A percentile compares a stretch with the other conserved stretches of the same genome.
Conservation (phyloP, 1,284 basidiomycete species). For the Boletus sp. region DNA sequence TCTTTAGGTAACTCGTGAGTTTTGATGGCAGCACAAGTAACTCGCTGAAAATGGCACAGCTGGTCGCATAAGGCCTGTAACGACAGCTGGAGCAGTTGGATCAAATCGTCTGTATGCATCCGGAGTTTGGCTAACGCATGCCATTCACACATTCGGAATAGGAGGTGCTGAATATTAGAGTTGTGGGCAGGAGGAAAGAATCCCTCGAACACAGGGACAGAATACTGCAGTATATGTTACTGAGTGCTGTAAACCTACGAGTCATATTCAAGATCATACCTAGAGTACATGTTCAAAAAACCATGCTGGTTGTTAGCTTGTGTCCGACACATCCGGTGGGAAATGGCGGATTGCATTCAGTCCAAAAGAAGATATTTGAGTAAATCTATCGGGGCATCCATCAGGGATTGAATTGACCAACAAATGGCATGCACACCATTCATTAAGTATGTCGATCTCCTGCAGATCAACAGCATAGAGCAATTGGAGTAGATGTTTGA, state of each 20-base stretch:
- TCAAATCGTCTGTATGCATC: no score
- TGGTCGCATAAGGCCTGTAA: neutral
- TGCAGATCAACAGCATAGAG: neutral
- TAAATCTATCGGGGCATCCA: neutral
- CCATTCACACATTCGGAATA: no score
- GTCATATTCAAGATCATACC: no score
- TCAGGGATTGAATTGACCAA: neutral
- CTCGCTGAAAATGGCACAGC: neutral
- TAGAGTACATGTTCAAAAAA: neutral
- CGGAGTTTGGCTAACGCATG: no score
- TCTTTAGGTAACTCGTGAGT: neutral
- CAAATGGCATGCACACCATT: neutral
- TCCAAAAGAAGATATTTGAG: neutral
- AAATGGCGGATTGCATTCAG: neutral
- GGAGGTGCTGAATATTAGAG: neutral
- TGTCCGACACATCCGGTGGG: no score
- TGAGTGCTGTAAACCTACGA: no score
- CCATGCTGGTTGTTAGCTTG: neutral
- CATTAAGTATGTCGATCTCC: neutral
- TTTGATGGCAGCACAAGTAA: neutral
- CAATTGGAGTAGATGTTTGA: neutral
- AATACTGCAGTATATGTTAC: no score
- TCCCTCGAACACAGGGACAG: neutral
- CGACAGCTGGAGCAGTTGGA: no score
- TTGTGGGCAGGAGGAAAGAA: neutral